Percentiles rank a stretch among this genome's conserved stretches.
These are phyloP conservation scores for Talaromyces adpressus DNA, from an alignment of 495 filamentous ascomycete species.

Conservation along the genomic window DNA sequence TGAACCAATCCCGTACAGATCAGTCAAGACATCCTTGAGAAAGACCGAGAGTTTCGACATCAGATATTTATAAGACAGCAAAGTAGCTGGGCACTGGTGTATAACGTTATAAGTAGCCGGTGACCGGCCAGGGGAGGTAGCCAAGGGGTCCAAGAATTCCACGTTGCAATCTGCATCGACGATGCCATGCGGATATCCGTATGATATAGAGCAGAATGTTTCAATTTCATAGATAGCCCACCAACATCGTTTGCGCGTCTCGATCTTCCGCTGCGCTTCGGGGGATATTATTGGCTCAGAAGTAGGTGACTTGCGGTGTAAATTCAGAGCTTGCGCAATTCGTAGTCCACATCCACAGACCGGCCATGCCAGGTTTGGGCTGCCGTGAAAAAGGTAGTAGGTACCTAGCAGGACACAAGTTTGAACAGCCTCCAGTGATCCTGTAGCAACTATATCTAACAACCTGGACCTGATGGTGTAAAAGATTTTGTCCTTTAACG, in stretches of 20 bases:
- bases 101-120: constrained; percentile 8
- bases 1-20: constrained; percentile 11
- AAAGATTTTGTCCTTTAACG: too few relatives aligned
- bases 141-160: constrained; percentile 20
- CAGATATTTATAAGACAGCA: constrained; percentile 24
- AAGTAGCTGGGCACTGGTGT: constrained; percentile 8
- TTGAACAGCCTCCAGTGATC: too few relatives aligned
- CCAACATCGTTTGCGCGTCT: constrained; percentile 32
- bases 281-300: not conserved
- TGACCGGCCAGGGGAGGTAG: constrained; percentile 10
- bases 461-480: too few relatives aligned
- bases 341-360: constrained; percentile 30
- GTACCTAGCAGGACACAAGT: too few relatives aligned
- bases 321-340: constrained; percentile 26
- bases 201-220: constrained; percentile 30
- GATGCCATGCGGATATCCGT: constrained; percentile 29
- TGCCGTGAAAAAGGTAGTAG: constrained; percentile 29
- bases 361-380: constrained; percentile 27
- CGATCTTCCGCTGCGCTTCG: constrained; percentile 11
- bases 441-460: too few relatives aligned
- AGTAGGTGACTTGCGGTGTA: constrained; percentile 16
- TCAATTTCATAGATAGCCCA: constrained; percentile 37
- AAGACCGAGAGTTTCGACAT: constrained; percentile 25
- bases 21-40: constrained; percentile 14
- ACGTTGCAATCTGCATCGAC: constrained; percentile 29